Conservation (phyloP, 2,329 filamentous ascomycete species). For the Chaetoscypha palmicola region DNA sequence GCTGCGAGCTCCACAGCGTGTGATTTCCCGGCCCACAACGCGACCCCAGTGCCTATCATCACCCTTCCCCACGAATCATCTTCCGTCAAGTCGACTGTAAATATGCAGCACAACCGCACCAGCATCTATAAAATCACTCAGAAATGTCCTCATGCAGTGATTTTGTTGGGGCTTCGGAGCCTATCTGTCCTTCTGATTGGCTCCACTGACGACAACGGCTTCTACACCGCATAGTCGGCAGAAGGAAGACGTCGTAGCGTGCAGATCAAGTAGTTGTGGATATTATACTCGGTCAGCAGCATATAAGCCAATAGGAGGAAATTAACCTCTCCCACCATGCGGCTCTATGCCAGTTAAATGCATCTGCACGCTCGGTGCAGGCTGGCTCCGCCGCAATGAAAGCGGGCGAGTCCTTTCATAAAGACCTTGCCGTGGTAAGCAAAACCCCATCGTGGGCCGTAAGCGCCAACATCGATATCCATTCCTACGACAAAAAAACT, state of each 20-base stretch:
- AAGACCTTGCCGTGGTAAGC: background rate
- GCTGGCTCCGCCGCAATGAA: slow-evolving; percentile 2
- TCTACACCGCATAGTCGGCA: slow-evolving; percentile 4
- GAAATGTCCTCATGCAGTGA: background rate
- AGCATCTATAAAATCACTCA: background rate
- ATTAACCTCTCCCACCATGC: background rate
- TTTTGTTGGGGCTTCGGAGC: background rate
- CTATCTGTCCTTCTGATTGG: background rate
- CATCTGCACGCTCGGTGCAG: background rate
- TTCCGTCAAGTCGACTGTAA: background rate
- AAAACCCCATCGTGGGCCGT: background rate
- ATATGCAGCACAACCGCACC: background rate
- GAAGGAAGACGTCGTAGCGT: background rate
- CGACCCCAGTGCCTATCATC: background rate
- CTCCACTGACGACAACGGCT: background rate
- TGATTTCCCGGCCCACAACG: slow-evolving; percentile 1
- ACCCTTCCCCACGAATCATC: background rate
- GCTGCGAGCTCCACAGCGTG: background rate
- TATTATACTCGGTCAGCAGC: slow-evolving; percentile 1
- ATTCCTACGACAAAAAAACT: background rate
- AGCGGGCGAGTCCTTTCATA: slow-evolving; percentile 1
- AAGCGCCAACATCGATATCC: slow-evolving; percentile 1
- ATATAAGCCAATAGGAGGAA: background rate
- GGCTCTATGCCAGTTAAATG: background rate
- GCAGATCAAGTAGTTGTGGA: background rate